Conservation (phyloP, 2,329 filamentous ascomycete species). For the Cordyceps javanica region DNA sequence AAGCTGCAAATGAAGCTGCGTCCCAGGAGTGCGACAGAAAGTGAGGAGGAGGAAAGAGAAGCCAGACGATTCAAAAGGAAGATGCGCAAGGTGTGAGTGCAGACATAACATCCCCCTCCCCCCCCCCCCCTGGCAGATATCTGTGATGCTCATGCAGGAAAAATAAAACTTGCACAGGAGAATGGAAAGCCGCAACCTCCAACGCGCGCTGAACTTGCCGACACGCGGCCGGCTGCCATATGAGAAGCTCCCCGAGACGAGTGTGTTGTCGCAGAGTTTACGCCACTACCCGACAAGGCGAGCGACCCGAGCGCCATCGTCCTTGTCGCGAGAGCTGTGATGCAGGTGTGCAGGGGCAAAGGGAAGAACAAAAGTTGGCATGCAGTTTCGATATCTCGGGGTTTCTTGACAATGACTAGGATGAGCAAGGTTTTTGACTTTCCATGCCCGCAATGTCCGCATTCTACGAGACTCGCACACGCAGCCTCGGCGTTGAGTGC, state of each 20-base stretch:
- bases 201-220: neutral
- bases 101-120: no score
- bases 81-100: neutral
- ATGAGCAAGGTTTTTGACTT: neutral
- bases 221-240: neutral
- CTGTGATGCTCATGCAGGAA: neutral
- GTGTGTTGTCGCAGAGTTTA: neutral
- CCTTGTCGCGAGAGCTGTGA: neutral
- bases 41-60: neutral
- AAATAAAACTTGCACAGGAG: neutral
- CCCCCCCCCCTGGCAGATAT: no score
- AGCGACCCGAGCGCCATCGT: neutral
- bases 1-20: neutral
- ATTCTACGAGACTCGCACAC: no score
- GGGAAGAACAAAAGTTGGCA: no score
- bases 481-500: no score
- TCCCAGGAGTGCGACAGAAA: no score
- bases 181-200: neutral
- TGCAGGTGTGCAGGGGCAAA: neutral
- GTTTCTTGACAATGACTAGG: neutral
- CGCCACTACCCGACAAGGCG: neutral
- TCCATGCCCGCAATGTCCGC: no score
- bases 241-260: neutral
- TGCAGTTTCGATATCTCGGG: neutral
- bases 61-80: neutral